Evolutionary conservation across 768 basidiomycete genomes (phyloP), one percentile per base, ranked within the genome.

Genomic region (Phaffia australis): DNA sequence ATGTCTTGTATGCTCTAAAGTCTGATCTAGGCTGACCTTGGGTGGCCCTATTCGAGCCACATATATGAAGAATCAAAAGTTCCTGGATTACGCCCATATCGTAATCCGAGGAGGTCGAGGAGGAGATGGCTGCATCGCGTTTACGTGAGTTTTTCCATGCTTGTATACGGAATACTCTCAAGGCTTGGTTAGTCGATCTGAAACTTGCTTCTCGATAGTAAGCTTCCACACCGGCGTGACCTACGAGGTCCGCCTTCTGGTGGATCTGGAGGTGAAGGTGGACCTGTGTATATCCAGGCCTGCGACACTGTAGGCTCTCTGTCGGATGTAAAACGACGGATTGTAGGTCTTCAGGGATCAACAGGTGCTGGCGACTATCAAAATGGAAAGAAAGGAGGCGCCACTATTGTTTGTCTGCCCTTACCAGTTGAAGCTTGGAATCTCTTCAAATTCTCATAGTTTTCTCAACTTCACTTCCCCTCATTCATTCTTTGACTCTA

Each of bases 261-360:
- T 19, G 67, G 56, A 11, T 14, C 50, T 0, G 67, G 67, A 6
- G 67, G 67, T 1, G 62, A 63, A 9, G 67, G 67, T 19, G 67
- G 67, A 3, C n/a, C 56, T 21, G 56, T 69, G 57, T 64, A 64
- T 56, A 60, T 69, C 46, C 61, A 63, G n/a, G 60, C 63, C n/a
- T 18, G 46, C 49, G 57, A 59, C 19, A 52, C 32, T 4, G 42
- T 63, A 4, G 56, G 54, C 19, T 35, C 27, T 11, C 67, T 69
- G 50, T 23, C n/a, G 19, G 56, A 35, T 11, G 16, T 69, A 2
- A 18, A 32, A 11, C 56, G 63, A 11, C 50, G 29, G 15, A 46
- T 69, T 21, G 47, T 32, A 18, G 67, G 57, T 11, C 19, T 48
- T 6, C 51, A 3, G 3, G 67, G 67, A 14, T 16, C n/a, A 29